A percentile compares a stretch with the other conserved stretches of the same genome.
Conservation (phyloP, 1,284 basidiomycete genomes). For the Pterula multifida region DNA sequence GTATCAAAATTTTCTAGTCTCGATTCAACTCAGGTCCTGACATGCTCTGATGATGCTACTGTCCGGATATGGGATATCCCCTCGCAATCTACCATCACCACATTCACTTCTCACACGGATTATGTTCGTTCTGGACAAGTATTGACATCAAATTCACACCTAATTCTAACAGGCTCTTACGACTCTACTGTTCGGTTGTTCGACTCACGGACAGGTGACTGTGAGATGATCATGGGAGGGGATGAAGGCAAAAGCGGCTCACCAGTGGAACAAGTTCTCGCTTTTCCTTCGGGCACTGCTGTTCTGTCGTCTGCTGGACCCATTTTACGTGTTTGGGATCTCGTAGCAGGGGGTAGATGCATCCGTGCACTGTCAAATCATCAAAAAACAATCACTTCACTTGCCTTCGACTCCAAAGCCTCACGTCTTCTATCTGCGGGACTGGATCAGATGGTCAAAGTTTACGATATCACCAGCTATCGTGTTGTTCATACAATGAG, state of each 20-base stretch:
- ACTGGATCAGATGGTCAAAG: slow-evolving; percentile 96
- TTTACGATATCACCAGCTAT: slow-evolving; percentile 92
- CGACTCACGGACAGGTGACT: slow-evolving; percentile 73
- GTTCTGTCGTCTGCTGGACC: slow-evolving; percentile 86
- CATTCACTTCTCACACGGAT: slow-evolving; percentile 82
- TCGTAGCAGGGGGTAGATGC: slow-evolving; percentile 86
- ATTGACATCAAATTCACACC: slow-evolving; percentile 70
- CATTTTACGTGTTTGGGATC: slow-evolving; percentile 91
- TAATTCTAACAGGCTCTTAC: slow-evolving; percentile 90
- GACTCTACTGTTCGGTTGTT: slow-evolving; percentile 87
- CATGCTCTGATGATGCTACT: slow-evolving; percentile 94
- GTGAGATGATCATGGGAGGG: slow-evolving; percentile 69
- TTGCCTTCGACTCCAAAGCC: slow-evolving; percentile 70
- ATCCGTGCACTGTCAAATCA: slow-evolving; percentile 89
- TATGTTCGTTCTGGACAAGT: slow-evolving; percentile 92
- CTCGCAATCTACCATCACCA: slow-evolving; percentile 70
- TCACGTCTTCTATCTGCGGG: slow-evolving; percentile 82
- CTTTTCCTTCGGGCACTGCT: slow-evolving; percentile 85
- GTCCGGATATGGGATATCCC: slow-evolving; percentile 94
- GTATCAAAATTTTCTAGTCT: slow-evolving; percentile 85
- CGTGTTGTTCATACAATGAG: slow-evolving; percentile 98
- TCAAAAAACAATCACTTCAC: slow-evolving; percentile 92
- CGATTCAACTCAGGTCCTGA: slow-evolving; percentile 75
- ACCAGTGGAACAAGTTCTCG: slow-evolving; percentile 93
- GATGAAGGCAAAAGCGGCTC: slow-evolving; percentile 24